Percentiles rank a stretch among this genome's conserved stretches.
These are phyloP conservation scores for Debaryomycetaceae sp. DNA, from an alignment of 1,139 yeast species.

Conservation along the genomic window DNA sequence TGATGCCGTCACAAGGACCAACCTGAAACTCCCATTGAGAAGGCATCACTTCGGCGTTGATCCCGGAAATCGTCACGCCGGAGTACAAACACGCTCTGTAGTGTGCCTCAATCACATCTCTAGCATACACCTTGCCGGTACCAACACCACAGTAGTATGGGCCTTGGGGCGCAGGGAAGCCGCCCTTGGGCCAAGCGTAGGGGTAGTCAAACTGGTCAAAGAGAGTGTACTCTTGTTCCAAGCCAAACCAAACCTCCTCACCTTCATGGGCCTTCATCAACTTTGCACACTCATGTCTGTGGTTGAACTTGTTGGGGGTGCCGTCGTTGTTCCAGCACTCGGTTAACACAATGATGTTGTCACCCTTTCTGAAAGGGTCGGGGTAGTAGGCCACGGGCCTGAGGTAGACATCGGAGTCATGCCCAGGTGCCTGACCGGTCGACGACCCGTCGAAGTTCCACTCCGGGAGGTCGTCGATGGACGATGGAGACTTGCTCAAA, in stretches of 20 bases:
- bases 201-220: conserved; percentile 87
- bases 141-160: conserved; percentile 99
- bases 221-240: conserved; percentile 97
- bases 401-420: conserved; percentile 90
- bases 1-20: conserved; percentile 94
- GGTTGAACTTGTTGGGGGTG: conserved; percentile 97
- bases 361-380: conserved; percentile 98
- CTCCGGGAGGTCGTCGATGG: conserved; percentile 88
- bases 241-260: conserved; percentile 93
- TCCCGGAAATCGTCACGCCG: conserved; percentile 88
- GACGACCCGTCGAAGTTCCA: conserved; percentile 99
- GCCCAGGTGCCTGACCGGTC: conserved; percentile 98
- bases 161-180: conserved; percentile 99
- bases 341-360: conserved; percentile 88
- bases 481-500: conserved; percentile 59
- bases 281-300: conserved; percentile 96
- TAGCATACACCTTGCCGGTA: conserved; percentile 95
- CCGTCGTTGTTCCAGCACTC: conserved; percentile 99
- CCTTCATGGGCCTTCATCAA: conserved; percentile 88
- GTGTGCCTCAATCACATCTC: conserved; percentile 98
- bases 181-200: conserved; percentile 99
- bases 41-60: conserved; percentile 99
- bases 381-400: conserved; percentile 93
- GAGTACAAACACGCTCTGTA: conserved; percentile 96
- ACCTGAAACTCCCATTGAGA: conserved; percentile 99